Conservation (phyloP, 2,329 filamentous ascomycete genomes). For the Fusarium nelsonii region DNA sequence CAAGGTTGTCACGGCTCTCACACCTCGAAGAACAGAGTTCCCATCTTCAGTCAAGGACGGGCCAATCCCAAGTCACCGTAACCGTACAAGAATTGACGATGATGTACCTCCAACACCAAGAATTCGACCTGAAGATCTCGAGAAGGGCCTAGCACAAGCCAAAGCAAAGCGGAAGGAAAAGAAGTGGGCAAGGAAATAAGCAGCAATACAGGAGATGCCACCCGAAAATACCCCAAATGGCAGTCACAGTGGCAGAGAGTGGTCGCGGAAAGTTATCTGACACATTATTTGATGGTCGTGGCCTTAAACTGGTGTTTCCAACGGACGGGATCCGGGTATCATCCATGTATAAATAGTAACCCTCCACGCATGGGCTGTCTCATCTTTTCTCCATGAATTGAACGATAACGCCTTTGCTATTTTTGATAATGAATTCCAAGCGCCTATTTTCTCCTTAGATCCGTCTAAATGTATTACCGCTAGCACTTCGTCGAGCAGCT, state of each 20-base stretch:
- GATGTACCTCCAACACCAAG: conserved; percentile 72
- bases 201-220: neutral
- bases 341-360: conserved; percentile 49
- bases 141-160: conserved; percentile 64
- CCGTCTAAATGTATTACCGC: conserved; percentile 78
- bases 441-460: conserved; percentile 60
- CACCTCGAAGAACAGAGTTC: conserved; percentile 72
- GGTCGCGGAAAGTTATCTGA: conserved; percentile 4
- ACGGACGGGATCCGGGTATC: conserved; percentile 50
- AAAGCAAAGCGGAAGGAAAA: conserved; percentile 53
- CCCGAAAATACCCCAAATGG: neutral
- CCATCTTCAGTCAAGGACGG: conserved; percentile 67
- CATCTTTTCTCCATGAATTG: conserved; percentile 41
- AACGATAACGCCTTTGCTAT: conserved; percentile 45
- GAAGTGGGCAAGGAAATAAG: conserved; percentile 44
- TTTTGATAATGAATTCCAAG: conserved; percentile 43
- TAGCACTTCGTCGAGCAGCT: conserved; percentile 74
- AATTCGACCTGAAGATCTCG: conserved; percentile 66
- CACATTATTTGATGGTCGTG: conserved; percentile 9
- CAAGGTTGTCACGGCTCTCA: conserved; percentile 71
- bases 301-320: conserved; percentile 34
- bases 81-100: conserved; percentile 61
- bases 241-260: neutral
- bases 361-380: conserved; percentile 42
- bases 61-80: conserved; percentile 47